Evolutionary conservation across 768 basidiomycete genomes (phyloP).

Genomic region (Auriscalpium microsporum): DNA sequence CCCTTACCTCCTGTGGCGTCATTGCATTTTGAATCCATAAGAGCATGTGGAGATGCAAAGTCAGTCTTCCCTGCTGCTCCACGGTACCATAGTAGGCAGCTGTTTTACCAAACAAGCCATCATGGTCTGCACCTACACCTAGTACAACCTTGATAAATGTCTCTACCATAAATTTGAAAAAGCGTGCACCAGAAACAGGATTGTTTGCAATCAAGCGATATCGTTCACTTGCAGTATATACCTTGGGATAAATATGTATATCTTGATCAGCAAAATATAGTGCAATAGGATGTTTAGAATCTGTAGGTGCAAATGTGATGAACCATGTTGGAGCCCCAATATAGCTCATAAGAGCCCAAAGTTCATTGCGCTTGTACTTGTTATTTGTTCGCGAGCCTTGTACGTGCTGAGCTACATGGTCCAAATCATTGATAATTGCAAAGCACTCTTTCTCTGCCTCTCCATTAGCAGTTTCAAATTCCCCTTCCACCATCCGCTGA

Average conservation of each 20-base stretch:
- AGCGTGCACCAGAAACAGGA: conserved; percentile 13
- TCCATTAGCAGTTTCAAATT: conserved; percentile 1
- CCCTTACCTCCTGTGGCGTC: conserved; percentile 13
- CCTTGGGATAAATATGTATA: background rate
- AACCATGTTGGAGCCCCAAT: conserved; percentile 15
- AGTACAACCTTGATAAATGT: conserved; percentile 12
- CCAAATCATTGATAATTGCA: conserved; percentile 6
- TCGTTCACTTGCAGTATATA: background rate
- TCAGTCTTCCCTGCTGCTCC: conserved; percentile 1
- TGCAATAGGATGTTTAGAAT: conserved; percentile 14
- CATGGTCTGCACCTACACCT: background rate
- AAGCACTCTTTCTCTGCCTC: conserved; percentile 6
- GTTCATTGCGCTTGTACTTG: conserved; percentile 13
- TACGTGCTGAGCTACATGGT: conserved; percentile 11
- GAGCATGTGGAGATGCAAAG: conserved; percentile 16
- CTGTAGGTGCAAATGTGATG: conserved; percentile 16
- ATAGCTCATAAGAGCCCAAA: conserved; percentile 11
- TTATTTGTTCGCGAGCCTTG: conserved; percentile 7
- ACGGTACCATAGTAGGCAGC: conserved; percentile 17
- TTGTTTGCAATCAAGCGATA: conserved; percentile 4
- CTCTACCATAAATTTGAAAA: conserved; percentile 13
- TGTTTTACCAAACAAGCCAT: conserved; percentile 14
- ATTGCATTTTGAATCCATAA: conserved; percentile 9
- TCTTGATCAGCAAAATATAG: conserved; percentile 12
- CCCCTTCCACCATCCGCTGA: background rate